Conservation (phyloP, 2,329 filamentous ascomycete genomes). For the Diaporthe sp. region DNA sequence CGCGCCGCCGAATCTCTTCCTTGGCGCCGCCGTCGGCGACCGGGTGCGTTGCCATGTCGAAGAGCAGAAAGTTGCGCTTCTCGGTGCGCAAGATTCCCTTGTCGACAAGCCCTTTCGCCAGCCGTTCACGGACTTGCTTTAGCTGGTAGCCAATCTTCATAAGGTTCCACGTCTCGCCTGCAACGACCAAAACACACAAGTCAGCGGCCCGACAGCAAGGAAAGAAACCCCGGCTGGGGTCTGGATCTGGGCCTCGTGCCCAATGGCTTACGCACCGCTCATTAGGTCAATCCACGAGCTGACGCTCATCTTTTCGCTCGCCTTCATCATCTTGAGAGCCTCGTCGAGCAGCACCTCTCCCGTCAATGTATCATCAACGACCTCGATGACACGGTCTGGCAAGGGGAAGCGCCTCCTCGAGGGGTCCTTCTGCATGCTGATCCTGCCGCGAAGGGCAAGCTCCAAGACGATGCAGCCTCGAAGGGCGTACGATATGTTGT, state of each 20-base stretch:
- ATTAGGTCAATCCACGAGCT: constrained; percentile 99
- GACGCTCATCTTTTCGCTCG: constrained; percentile 99
- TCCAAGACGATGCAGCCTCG: constrained; percentile 99
- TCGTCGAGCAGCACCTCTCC: constrained; percentile 98
- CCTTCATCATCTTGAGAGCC: constrained; percentile 99
- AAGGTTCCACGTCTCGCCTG: constrained; percentile 99
- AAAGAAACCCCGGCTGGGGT: constrained; percentile 16
- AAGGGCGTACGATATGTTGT: constrained; percentile 98
- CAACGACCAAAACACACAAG: neutral
- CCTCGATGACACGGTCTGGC: constrained; percentile 94
- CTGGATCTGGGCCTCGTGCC: neutral
- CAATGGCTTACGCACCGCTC: constrained; percentile 80
- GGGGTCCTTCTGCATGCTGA: constrained; percentile 98
- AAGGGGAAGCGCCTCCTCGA: constrained; percentile 92
- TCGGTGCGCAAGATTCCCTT: constrained; percentile 98
- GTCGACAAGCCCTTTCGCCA: constrained; percentile 97
- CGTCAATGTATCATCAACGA: constrained; percentile 95
- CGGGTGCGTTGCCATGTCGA: constrained; percentile 99
- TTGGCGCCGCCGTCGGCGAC: constrained; percentile 97
- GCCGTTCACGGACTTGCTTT: constrained; percentile 97
- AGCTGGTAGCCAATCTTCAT: constrained; percentile 99
- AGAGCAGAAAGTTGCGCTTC: constrained; percentile 99
- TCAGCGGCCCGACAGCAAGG: constrained; percentile 23
- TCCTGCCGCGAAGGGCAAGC: constrained; percentile 92
- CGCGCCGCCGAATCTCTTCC: constrained; percentile 94